Percentiles rank a stretch among this genome's conserved stretches.
phyloP scores from a whole-genome alignment of 1,139 yeast species.

The Lodderomyces jiufengensis region DNA sequence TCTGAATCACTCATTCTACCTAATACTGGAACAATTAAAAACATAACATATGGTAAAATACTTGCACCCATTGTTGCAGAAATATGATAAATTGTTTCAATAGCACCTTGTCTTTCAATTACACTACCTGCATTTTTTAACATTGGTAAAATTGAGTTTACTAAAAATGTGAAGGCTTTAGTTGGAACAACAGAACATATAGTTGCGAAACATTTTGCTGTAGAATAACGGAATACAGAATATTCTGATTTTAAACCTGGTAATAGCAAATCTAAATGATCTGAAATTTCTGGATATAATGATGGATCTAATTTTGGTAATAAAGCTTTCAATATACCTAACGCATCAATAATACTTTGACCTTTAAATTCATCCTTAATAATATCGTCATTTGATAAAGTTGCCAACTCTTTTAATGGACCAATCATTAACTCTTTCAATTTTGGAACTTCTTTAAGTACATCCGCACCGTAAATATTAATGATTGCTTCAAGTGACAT shows the following conservation, averaged over 20 bases:
- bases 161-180: slow-evolving; percentile 72
- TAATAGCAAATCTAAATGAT: slow-evolving; percentile 46
- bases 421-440: slow-evolving; percentile 64
- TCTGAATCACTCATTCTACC: slow-evolving; percentile 98
- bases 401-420: slow-evolving; percentile 44
- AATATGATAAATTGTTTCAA: slow-evolving; percentile 85
- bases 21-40: slow-evolving; percentile 89
- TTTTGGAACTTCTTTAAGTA: slow-evolving; percentile 67
- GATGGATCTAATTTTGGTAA: slow-evolving; percentile 56
- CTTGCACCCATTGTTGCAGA: slow-evolving; percentile 83
- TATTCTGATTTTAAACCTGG: slow-evolving; percentile 64
- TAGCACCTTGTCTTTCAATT: slow-evolving; percentile 87
- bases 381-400: slow-evolving; percentile 30
- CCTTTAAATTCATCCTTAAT: slow-evolving; percentile 53
- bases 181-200: slow-evolving; percentile 74
- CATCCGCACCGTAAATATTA: slow-evolving; percentile 44
- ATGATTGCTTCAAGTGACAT: slow-evolving; percentile 61
- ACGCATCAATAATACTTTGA: slow-evolving; percentile 80
- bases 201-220: slow-evolving; percentile 87
- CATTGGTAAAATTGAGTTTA: slow-evolving; percentile 76
- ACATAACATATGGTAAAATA: slow-evolving; percentile 91
- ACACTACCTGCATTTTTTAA: slow-evolving; percentile 74
- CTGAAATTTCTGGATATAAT: slow-evolving; percentile 49
- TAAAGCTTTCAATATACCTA: slow-evolving; percentile 77
- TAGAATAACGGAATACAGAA: slow-evolving; percentile 83